Evolutionary conservation across 352 stramenopile species (phyloP), one percentile per base, ranked within the genome.

Genomic region (Pilasporangium apinafurcum): DNA sequence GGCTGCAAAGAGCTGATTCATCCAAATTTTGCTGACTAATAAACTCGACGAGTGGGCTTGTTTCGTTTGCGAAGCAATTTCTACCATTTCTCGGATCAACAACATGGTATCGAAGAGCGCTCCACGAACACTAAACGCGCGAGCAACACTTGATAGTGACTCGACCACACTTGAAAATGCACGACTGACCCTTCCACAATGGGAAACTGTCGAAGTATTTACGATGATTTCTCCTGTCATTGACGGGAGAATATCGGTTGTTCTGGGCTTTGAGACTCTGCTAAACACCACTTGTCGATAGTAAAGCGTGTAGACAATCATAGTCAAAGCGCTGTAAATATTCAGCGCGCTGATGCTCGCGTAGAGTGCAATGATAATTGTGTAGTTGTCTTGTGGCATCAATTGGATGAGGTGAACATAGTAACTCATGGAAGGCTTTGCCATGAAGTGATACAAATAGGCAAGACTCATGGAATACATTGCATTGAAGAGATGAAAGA

Each of bases 11-110:
- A 63, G 44, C 28, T 60, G 45, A 29, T 64, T 70, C 5, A 64
- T 62, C 60, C 60, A 66, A 37, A 45, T 34, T 32, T 51, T 51
- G n/a, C 55, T 56, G 14, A 65, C 46, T 13, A 62, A 21, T 4
- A 37, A 24, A n/a, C 59, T 65, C 3, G 42, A 59, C 3, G 46
- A 47, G 28, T 68, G 44, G 17, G 55, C 42, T 18, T 68, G 59
- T 34, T 68, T 65, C 8, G 51, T 55, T 22, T 68, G 55, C 6
- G 46, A 58, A 3, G 10, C 29, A 35, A 68, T 53, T 34, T 68
- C 59, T 8, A 49, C 21, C 3, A 62, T 16, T 35, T 68, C 59
- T 29, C 46, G 41, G 14, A 55, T 13, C 2, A 62, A 27, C 26
- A 68, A 24, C 26, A 53, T 41, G 3, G 13, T 30, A 27, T 68